Evolutionary conservation across 177 flowering plant species (phyloP).

Genomic region (Vitis hybrid): DNA sequence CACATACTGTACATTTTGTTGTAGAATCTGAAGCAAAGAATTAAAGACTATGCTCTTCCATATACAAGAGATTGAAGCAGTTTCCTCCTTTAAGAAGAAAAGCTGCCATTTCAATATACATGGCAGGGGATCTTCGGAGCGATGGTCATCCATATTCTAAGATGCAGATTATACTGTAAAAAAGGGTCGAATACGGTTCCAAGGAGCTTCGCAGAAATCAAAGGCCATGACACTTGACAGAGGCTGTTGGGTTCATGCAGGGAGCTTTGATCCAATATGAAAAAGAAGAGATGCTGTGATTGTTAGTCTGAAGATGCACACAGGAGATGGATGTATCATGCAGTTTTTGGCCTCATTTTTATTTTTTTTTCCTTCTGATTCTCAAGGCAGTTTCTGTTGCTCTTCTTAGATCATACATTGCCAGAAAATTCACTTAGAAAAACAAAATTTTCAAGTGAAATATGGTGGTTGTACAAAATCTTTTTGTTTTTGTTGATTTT

Average conservation of each 20-base stretch:
- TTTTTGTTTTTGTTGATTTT: too few relatives aligned
- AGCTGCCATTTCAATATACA: neutral
- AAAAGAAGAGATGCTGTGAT: neutral
- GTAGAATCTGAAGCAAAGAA: slow-evolving; percentile 63
- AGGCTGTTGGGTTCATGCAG: too few relatives aligned
- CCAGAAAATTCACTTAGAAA: neutral
- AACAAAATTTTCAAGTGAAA: neutral
- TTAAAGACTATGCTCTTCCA: slow-evolving; percentile 52
- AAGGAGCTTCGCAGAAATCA: too few relatives aligned
- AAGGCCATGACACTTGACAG: too few relatives aligned
- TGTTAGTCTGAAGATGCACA: neutral
- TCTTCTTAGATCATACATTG: neutral
- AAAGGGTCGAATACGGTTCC: too few relatives aligned
- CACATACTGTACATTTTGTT: neutral
- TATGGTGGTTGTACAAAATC: neutral
- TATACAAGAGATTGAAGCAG: slow-evolving; percentile 33
- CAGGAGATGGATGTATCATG: neutral
- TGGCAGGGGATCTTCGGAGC: neutral
- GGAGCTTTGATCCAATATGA: too few relatives aligned
- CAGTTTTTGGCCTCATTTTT: neutral
- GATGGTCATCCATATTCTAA: slow-evolving; percentile 2
- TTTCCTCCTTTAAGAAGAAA: neutral
- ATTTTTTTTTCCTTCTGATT: neutral
- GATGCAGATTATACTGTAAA: too few relatives aligned
- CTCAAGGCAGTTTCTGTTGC: neutral